Base-by-base conservation (phyloP, 2,329 filamentous ascomycete species). In the Cladosporium halotolerans region DNA sequence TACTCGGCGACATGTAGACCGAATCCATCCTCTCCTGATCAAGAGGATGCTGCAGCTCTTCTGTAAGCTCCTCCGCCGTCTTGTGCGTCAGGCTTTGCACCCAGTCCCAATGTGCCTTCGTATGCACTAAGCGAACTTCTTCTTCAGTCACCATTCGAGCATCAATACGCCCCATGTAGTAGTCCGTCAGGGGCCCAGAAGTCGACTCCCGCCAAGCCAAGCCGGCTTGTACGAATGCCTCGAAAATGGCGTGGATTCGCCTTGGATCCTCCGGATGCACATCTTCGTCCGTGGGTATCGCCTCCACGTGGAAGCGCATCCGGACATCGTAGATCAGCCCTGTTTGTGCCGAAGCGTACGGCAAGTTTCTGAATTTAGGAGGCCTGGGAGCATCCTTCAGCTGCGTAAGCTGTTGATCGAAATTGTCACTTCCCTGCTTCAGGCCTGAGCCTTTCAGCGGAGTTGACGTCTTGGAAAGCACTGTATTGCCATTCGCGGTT, bases 181-280 rank as follows among this genome's bases (percentile, higher is more conserved):
- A 74, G n/a, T 77, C 70, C 2, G 73, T 72, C n/a, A 79, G 66
- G 1, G 74, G 72, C 4, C 72, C 73, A 23, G 70, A 68, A 14
- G 74, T 72, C 6, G 56, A 57, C 16, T 63, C 56, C 16, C 57
- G 44, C 64, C 63, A 67, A 9, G 61, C 82, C 2, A 97, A 78
- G 0, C 89, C 91, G 38, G 85, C 86, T 60, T 85, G 80, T 66
- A 87, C 89, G 62, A 99, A 86, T 38, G 88, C 88, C 62, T 88
- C 86, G 78, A 93, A 96, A 61, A 99, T 99, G 63, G 88, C 86
- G 63, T 91, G 88, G 55, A 99, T 96, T 11, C 93, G 84, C 28
- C 89, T 79, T 1, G 93, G 93, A 63, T 99, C 93, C 70, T 99
- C 93, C 0, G 93, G 93, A 65, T 99, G 93, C 48, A 95, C 85